Evolutionary conservation across 192 early-diverging fungal genomes (phyloP), one percentile per base, ranked within the genome.

Genomic region (Funneliformis mosseae): DNA sequence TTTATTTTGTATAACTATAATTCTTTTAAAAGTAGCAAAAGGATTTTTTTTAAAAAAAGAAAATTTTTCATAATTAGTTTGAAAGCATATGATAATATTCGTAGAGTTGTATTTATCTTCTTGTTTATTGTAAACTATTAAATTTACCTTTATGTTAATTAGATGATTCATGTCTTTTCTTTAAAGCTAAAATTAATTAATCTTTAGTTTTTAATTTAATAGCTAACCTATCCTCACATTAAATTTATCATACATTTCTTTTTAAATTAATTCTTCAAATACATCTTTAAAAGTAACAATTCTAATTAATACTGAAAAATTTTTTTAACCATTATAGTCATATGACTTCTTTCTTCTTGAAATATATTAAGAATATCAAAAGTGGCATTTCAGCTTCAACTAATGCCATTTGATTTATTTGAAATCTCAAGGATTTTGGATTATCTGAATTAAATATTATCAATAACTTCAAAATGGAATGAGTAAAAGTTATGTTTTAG

Each of bases 191-290:
- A 74, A 74, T 74, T 11, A 74, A 25, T 74, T 74, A 45, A 33
- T 50, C 75, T 28, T 59, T 59, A 3, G 55, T 76, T 62, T 59
- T 59, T 42, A 76, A 76, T 76, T 39, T 39, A 14, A 76, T 45
- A 0, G 62, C 41, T 48, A 48, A 16, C 76, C 62, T 41, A 42
- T 43, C 25, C 63, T 39, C 8, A 8, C 90, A 81, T 93, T 92
- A 6, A 92, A 92, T 81, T 94, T 92, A 81, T 94, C 93, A 60
- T 93, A 87, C 73, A 94, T 94, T 74, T 94, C 93, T 80, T 95
- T 93, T 46, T 92, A 90, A 74, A 95, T 92, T n/a, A 95, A 84
- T 84, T 94, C 93, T 83, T 95, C 93, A 72, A 94, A 91, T 14
- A 94, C 92, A 80, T 94, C 93, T 73, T 94, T 92, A 46, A 94